phyloP scores from a whole-genome alignment of 1,139 yeast species.

The Scheffersomyces parashehatae region DNA sequence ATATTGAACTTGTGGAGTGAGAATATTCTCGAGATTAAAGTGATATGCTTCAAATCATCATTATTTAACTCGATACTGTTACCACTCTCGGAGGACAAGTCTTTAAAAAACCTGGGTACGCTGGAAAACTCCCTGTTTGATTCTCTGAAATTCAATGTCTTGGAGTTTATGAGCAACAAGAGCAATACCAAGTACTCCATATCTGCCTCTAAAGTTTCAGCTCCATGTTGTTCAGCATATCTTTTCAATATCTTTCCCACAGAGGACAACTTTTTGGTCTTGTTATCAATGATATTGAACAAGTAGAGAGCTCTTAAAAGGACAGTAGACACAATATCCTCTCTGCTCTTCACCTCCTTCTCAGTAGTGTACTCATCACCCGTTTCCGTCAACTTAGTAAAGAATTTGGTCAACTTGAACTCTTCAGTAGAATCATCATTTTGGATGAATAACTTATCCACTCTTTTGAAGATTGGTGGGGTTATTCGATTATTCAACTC shows the following conservation, averaged over 20 bases:
- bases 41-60: constrained; percentile 36
- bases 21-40: constrained; percentile 59
- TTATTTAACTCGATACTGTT: constrained; percentile 34
- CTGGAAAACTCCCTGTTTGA: constrained; percentile 32
- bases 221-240: constrained; percentile 24
- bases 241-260: constrained; percentile 58
- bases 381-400: constrained; percentile 22
- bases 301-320: constrained; percentile 59
- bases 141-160: constrained; percentile 31
- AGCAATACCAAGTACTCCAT: constrained; percentile 44
- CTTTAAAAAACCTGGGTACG: constrained; percentile 39
- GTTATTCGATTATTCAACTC: constrained; percentile 54
- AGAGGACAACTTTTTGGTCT: constrained; percentile 42
- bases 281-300: constrained; percentile 53
- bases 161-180: constrained; percentile 41
- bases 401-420: constrained; percentile 38
- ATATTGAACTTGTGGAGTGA: constrained; percentile 53
- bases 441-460: constrained; percentile 15
- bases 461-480: constrained; percentile 44
- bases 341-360: constrained; percentile 30
- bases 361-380: constrained; percentile 9
- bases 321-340: constrained; percentile 62
- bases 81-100: constrained; percentile 17
- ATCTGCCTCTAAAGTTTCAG: constrained; percentile 23
- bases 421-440: constrained; percentile 12